Evolutionary conservation across 257 asterid species (phyloP).

Genomic region (Solanum medicagineum): DNA sequence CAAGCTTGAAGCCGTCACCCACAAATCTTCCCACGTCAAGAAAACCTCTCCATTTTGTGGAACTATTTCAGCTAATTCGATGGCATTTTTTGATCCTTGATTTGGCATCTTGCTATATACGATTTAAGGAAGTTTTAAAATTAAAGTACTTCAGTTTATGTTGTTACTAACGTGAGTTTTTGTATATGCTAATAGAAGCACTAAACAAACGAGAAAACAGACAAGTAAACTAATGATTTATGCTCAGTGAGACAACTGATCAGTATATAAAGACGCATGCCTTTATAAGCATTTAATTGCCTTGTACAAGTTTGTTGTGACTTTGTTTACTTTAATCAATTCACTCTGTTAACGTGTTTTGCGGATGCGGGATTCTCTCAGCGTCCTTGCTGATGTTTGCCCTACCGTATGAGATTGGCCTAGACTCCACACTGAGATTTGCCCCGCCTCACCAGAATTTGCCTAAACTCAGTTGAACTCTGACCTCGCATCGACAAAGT

Average conservation of each 20-base stretch:
- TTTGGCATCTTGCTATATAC: neutral
- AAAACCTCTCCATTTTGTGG: neutral
- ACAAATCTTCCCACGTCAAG: conserved; percentile 33
- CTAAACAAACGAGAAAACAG: neutral
- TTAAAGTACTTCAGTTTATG: neutral
- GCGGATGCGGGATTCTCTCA: too few relatives aligned
- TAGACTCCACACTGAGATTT: too few relatives aligned
- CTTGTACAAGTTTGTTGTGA: neutral
- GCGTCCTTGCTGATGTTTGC: too few relatives aligned
- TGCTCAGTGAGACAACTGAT: neutral
- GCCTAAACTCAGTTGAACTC: too few relatives aligned
- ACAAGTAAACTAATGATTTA: neutral
- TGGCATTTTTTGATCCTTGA: neutral
- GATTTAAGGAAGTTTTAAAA: neutral
- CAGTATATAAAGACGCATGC: neutral
- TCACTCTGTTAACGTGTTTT: too few relatives aligned
- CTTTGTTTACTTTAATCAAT: neutral
- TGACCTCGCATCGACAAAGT: too few relatives aligned
- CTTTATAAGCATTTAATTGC: neutral
- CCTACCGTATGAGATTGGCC: too few relatives aligned
- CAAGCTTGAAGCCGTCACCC: conserved; percentile 10
- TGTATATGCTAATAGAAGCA: neutral
- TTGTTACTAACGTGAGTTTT: neutral
- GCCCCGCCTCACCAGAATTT: too few relatives aligned
- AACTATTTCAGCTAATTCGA: neutral